Evolutionary conservation across 2,329 filamentous ascomycete genomes (phyloP).

Genomic region (Atkinsonella texensis): DNA sequence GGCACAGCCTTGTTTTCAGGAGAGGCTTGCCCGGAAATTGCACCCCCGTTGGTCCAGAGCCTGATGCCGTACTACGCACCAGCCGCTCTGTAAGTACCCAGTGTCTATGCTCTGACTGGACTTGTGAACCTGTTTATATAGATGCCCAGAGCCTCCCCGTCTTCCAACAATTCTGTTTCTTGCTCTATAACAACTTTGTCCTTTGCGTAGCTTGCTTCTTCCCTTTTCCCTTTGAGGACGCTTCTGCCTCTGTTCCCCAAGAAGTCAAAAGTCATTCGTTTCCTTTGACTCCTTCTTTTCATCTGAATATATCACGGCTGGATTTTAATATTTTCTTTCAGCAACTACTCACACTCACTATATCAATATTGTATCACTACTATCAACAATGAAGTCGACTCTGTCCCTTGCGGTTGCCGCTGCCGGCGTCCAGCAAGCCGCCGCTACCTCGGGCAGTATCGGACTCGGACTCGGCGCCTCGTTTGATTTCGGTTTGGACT

Average conservation of each 20-base stretch:
- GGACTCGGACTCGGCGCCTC: conserved; percentile 3
- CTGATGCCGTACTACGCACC: neutral
- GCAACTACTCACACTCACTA: conserved; percentile 7
- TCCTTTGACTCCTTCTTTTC: conserved; percentile 28
- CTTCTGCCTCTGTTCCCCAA: neutral
- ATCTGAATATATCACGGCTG: conserved; percentile 18
- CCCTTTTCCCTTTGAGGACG: conserved; percentile 11
- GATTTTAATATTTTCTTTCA: conserved; percentile 1
- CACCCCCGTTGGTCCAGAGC: neutral
- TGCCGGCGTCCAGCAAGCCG: conserved; percentile 36
- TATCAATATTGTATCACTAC: conserved; percentile 1
- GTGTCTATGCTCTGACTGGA: neutral
- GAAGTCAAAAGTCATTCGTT: conserved; percentile 47
- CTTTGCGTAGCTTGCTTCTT: neutral
- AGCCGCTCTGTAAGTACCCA: neutral
- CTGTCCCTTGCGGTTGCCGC: conserved; percentile 37
- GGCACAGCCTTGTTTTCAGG: neutral
- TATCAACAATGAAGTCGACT: conserved; percentile 38
- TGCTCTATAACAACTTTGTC: neutral
- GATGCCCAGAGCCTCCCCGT: conserved; percentile 1
- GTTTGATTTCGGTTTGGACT: conserved; percentile 5
- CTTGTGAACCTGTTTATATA: conserved; percentile 1
- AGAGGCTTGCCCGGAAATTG: neutral
- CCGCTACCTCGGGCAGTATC: conserved; percentile 28
- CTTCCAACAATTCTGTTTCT: too few species aligned